phyloP scores from a whole-genome alignment of 495 filamentous ascomycete genomes.

The Aspergillus cristatus region DNA sequence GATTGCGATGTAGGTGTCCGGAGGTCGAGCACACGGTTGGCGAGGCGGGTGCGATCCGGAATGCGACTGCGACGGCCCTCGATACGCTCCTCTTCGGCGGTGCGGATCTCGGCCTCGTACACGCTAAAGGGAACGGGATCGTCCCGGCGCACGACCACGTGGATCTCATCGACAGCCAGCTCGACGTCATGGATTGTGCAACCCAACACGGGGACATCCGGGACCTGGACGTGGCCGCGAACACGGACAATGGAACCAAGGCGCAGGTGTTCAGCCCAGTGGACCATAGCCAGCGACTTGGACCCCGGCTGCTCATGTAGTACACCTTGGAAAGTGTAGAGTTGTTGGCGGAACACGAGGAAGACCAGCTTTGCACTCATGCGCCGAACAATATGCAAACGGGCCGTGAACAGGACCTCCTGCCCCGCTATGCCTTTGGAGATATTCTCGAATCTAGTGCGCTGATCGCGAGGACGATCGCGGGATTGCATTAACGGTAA shows the following conservation, averaged over 20 bases:
- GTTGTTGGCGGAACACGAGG: constrained; percentile 75
- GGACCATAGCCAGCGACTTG: constrained; percentile 49
- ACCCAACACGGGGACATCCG: constrained; percentile 46
- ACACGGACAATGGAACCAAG: constrained; percentile 58
- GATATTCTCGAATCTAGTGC: constrained; percentile 42
- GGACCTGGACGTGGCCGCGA: constrained; percentile 54
- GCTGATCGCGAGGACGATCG: constrained; percentile 25
- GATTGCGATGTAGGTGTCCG: constrained; percentile 77
- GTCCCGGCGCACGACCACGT: constrained; percentile 46
- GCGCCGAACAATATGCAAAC: constrained; percentile 72
- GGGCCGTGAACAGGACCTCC: constrained; percentile 65
- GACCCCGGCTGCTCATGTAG: constrained; percentile 46
- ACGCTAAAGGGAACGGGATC: constrained; percentile 55
- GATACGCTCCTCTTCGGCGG: constrained; percentile 33
- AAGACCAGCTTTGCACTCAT: constrained; percentile 88
- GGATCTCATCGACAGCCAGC: constrained; percentile 37
- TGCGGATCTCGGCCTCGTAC: constrained; percentile 51
- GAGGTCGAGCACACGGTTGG: constrained; percentile 81
- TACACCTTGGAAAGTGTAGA: constrained; percentile 68
- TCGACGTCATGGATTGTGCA: constrained; percentile 51
- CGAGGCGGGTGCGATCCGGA: constrained; percentile 64
- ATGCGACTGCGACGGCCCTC: constrained; percentile 45
- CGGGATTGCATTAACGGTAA: constrained; percentile 43
- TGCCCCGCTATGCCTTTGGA: constrained; percentile 53
- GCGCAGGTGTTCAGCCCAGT: constrained; percentile 61